Percentiles rank a stretch among this genome's conserved stretches.
phyloP scores from a whole-genome alignment of 2,329 filamentous ascomycete genomes.

The Sporothrix euskadiensis region DNA sequence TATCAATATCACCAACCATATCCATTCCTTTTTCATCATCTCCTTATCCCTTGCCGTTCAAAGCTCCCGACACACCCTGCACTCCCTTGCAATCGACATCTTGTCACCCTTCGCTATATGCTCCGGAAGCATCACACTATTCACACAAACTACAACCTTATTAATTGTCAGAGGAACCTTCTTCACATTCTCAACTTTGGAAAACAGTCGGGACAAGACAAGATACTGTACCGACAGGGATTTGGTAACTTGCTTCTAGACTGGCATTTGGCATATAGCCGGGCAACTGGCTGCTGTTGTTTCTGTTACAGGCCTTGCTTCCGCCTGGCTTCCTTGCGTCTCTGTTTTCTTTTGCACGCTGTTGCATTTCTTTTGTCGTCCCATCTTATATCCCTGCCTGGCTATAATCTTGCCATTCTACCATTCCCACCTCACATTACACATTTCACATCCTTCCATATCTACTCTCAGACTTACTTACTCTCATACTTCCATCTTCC shows the following conservation, averaged over 20 bases:
- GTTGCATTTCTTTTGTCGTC: constrained; percentile 2
- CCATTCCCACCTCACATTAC: not conserved
- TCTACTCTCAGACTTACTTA: not conserved
- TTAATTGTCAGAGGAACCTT: constrained; percentile 2
- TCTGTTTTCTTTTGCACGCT: not conserved
- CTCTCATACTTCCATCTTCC: not conserved
- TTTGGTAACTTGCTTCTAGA: constrained; percentile 58
- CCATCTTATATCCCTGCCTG: not conserved
- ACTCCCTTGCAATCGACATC: not conserved
- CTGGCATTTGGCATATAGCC: constrained; percentile 43
- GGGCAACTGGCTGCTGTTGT: constrained; percentile 38
- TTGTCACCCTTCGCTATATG: constrained; percentile 7
- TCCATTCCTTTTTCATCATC: not conserved
- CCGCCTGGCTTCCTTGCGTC: not conserved
- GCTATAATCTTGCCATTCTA: not conserved
- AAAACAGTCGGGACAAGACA: not conserved
- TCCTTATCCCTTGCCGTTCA: not conserved
- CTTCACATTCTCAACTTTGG: constrained; percentile 1
- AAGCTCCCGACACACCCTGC: not conserved
- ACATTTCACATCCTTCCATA: not conserved
- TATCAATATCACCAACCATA: not conserved
- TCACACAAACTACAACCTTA: constrained; percentile 20
- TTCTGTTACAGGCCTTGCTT: constrained; percentile 12
- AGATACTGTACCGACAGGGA: constrained; percentile 31
- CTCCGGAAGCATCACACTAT: constrained; percentile 21